Evolutionary conservation across 257 asterid species (phyloP).

Genomic region (Anisodus tanguticus): DNA sequence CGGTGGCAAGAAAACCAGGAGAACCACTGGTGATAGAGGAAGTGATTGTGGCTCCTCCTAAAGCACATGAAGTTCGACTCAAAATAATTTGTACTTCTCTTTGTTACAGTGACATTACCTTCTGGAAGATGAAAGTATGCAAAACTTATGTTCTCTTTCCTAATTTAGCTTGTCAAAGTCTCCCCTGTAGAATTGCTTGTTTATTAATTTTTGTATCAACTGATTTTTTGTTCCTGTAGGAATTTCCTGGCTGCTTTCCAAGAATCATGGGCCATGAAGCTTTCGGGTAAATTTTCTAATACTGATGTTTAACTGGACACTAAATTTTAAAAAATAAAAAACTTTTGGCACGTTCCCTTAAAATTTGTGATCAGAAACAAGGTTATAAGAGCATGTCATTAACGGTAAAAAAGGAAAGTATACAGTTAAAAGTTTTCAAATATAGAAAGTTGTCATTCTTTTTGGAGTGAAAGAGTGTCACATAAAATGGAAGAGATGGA

Average conservation of each 20-base stretch:
- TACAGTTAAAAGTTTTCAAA: too few relatives aligned
- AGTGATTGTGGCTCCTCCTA: conserved; percentile 70
- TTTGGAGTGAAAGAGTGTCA: neutral
- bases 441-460: too few relatives aligned
- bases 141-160: neutral
- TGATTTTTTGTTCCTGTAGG: conserved; percentile 41
- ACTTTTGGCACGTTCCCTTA: neutral
- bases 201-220: neutral
- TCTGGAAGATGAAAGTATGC: conserved; percentile 53
- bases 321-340: too few relatives aligned
- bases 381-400: too few relatives aligned
- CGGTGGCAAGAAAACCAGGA: conserved; percentile 78
- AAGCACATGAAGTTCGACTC: conserved; percentile 67
- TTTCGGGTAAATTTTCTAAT: conserved; percentile 54
- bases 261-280: conserved; percentile 84
- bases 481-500: too few relatives aligned
- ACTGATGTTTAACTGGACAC: too few relatives aligned
- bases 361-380: too few relatives aligned
- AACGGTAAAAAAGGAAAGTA: too few relatives aligned
- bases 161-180: neutral
- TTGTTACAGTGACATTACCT: conserved; percentile 69
- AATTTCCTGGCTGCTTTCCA: conserved; percentile 60
- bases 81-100: conserved; percentile 78
- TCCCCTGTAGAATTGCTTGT: neutral
- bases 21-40: conserved; percentile 81